Evolutionary conservation across 2,329 filamentous ascomycete species (phyloP).

Genomic region (Daldinia eschscholtzii): DNA sequence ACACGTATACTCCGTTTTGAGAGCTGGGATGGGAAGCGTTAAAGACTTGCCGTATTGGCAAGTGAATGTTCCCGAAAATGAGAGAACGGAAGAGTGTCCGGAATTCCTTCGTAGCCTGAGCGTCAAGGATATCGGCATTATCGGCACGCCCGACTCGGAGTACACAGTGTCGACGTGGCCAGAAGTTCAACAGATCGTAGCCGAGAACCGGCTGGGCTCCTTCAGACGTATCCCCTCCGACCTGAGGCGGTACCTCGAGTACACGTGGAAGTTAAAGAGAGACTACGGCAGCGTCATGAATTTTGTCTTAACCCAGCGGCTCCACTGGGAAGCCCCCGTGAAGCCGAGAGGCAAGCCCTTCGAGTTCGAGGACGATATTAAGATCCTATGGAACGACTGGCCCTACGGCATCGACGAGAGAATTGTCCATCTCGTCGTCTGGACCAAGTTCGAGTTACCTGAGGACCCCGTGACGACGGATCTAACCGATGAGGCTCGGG

Average conservation of each 20-base stretch:
- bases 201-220: slow-evolving; percentile 75
- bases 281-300: slow-evolving; percentile 81
- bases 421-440: slow-evolving; percentile 89
- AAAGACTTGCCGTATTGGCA: slow-evolving; percentile 78
- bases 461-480: slow-evolving; percentile 76
- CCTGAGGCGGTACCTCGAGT: slow-evolving; percentile 81
- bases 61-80: slow-evolving; percentile 75
- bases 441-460: slow-evolving; percentile 88
- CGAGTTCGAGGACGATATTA: slow-evolving; percentile 68
- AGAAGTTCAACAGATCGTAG: slow-evolving; percentile 73
- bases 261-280: slow-evolving; percentile 71
- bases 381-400: slow-evolving; percentile 91
- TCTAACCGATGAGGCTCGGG: slow-evolving; percentile 72
- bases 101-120: slow-evolving; percentile 73
- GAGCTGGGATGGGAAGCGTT: slow-evolving; percentile 55
- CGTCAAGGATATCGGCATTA: slow-evolving; percentile 76
- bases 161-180: slow-evolving; percentile 77
- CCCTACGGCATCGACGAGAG: slow-evolving; percentile 85
- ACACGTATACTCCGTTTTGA: neutral
- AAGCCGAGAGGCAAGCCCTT: slow-evolving; percentile 57
- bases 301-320: slow-evolving; percentile 78
- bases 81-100: slow-evolving; percentile 77
- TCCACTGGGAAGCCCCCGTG: slow-evolving; percentile 73
- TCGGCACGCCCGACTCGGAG: slow-evolving; percentile 76
- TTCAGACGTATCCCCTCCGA: slow-evolving; percentile 84